Base-by-base conservation (phyloP, 345 rosid species). In the Garcia nutans region DNA sequence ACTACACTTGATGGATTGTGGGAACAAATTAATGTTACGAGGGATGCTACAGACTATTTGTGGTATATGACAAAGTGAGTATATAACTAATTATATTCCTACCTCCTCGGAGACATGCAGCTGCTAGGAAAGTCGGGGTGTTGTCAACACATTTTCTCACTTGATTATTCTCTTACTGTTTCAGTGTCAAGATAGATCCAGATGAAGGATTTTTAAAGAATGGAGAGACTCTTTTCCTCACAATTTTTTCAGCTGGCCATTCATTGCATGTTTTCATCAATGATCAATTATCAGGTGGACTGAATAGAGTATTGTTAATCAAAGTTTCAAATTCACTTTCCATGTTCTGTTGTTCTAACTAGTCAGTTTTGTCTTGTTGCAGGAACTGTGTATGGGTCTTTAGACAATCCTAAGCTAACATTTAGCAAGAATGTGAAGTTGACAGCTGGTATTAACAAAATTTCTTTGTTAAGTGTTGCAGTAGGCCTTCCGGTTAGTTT, bases 151-250 rank as follows among this genome's bases (percentile, higher is more conserved):
- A 26, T 8, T 49, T 26, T 13, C 72, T 65, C 47, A 63, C 55
- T 64, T 60, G 16, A 23, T 8, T 47, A 54, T 23, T 45, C 1
- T 58, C 66, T 64, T 28, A 42, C 72, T 58, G 52, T 42, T 76
- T 60, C 96, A 92, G 97, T 82, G 81, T 94, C 24, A 87, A 84
- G 15, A 76, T 94, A 57, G 84, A 79, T 61, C 31, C 87, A 8
- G 68, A 79, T 44, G 98, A 94, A 84, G 84, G 77, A 4, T 91
- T 93, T 80, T 78, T 89, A 72, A 91, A 86, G 86, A 85, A 75
- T 23, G 97, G 97, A 70, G 86, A 89, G 68, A 60, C 59, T 73
- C 98, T 97, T 54, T 76, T 86, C 45, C 80, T 81, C 61, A 81
- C 83, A 62, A 31, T 81, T 63, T 55, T 50, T 68, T 81, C 83